phyloP scores from a whole-genome alignment of 2,329 filamentous ascomycete genomes.

The Fusarium sp. region DNA sequence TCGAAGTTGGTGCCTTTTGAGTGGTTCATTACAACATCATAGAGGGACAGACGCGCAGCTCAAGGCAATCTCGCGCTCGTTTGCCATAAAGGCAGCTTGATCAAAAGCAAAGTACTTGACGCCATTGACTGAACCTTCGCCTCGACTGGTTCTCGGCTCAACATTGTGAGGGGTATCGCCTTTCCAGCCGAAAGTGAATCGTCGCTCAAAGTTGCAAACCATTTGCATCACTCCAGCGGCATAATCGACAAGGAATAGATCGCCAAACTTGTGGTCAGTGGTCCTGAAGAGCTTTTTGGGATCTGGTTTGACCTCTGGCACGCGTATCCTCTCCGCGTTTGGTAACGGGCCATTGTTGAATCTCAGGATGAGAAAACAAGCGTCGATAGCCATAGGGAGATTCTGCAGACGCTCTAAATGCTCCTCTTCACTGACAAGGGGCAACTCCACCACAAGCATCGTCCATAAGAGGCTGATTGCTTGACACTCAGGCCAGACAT shows the following conservation, averaged over 20 bases:
- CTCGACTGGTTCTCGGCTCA: not conserved
- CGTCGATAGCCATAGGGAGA: rapidly evolving
- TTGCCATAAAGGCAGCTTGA: not conserved
- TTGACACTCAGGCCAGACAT: not conserved
- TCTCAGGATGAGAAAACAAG: too few relatives aligned
- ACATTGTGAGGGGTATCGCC: not conserved
- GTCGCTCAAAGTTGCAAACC: not conserved
- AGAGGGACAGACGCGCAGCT: not conserved
- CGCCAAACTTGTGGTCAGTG: not conserved
- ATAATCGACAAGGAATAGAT: not conserved
- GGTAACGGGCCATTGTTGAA: not conserved
- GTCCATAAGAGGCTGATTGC: not conserved
- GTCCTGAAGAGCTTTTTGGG: not conserved
- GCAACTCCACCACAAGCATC: not conserved
- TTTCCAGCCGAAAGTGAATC: not conserved
- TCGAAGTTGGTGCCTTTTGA: not conserved
- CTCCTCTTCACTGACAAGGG: rapidly evolving
- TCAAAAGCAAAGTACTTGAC: not conserved
- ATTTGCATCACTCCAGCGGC: not conserved
- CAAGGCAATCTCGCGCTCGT: not conserved
- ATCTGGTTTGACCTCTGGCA: not conserved
- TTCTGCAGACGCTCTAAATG: not conserved
- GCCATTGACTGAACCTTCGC: rapidly evolving
- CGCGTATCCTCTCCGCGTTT: not conserved
- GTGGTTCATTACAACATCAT: not conserved